These are phyloP conservation scores for Suillus clintonianus DNA, from an alignment of 768 basidiomycete species.

Conservation along the genomic window DNA sequence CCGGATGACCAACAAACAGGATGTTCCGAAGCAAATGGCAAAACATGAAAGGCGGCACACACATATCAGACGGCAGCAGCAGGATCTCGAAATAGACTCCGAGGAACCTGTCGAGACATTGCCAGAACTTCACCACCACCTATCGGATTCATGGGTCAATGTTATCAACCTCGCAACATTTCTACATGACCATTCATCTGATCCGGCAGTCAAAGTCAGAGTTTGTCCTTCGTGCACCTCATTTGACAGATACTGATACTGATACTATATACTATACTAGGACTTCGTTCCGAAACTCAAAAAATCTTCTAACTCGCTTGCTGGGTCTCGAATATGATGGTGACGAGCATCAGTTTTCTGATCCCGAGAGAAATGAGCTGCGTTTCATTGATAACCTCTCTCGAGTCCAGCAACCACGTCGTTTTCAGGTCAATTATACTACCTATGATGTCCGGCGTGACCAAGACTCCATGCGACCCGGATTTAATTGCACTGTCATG, in stretches of 20 bases:
- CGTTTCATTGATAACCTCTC: slow-evolving; percentile 16
- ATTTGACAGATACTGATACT: no score
- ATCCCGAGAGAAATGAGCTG: slow-evolving; percentile 3
- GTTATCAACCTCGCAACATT: slow-evolving; percentile 1
- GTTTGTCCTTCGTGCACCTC: no score
- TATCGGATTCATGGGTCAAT: not conserved
- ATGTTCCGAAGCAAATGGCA: not conserved
- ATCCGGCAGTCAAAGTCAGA: slow-evolving; percentile 11
- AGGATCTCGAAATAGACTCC: not conserved
- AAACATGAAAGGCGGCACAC: slow-evolving; percentile 14
- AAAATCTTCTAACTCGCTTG: slow-evolving; percentile 19
- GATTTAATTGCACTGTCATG: slow-evolving; percentile 21
- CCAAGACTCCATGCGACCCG: slow-evolving; percentile 21
- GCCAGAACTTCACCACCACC: slow-evolving; percentile 4
- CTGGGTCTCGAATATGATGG: slow-evolving; percentile 13
- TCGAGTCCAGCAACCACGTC: not conserved
- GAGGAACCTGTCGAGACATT: not conserved
- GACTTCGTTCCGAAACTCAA: slow-evolving; percentile 18
- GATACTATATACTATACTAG: no score
- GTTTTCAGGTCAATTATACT: slow-evolving; percentile 18
- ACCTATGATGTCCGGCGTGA: slow-evolving; percentile 19
- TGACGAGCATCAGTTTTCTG: slow-evolving; percentile 11
- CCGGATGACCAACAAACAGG: not conserved
- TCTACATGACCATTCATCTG: not conserved
- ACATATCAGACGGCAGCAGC: not conserved